Conservation (phyloP, 179 eudicot species). For the Actinidia chinensis region DNA sequence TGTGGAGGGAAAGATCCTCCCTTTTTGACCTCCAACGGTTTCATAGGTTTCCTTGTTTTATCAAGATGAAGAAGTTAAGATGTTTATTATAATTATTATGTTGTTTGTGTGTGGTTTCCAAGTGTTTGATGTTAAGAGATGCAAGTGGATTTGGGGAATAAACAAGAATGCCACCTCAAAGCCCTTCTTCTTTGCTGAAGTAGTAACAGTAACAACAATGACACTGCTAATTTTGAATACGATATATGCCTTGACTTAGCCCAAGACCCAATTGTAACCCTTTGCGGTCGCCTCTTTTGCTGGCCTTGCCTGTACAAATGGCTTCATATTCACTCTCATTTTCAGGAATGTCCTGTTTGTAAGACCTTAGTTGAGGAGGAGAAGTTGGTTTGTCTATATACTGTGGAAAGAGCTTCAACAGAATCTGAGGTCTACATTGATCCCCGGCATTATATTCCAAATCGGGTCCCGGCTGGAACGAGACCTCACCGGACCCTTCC, state of each 20-base stretch:
- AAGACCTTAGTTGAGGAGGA: conserved; percentile 68
- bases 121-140: too few relatives aligned
- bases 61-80: too few relatives aligned
- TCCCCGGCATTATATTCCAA: conserved; percentile 47
- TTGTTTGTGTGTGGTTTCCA: too few relatives aligned
- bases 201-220: conserved; percentile 20
- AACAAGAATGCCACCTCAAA: not conserved
- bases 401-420: conserved; percentile 57
- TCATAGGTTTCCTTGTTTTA: too few relatives aligned
- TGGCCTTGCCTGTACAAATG: conserved; percentile 84
- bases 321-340: conserved; percentile 63
- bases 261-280: conserved; percentile 74
- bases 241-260: conserved; percentile 79
- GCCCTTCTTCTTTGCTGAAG: conserved; percentile 27
- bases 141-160: conserved; percentile 35
- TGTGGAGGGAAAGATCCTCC: too few relatives aligned
- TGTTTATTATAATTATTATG: too few relatives aligned
- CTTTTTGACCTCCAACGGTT: too few relatives aligned
- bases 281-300: conserved; percentile 80
- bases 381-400: conserved; percentile 69
- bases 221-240: conserved; percentile 67
- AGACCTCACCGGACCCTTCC: conserved; percentile 62
- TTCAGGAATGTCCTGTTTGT: conserved; percentile 71
- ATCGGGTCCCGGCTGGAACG: conserved; percentile 65
- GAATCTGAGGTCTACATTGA: conserved; percentile 62